Conservation (phyloP, 306 rosid species). For the Ceratonia siliqua region DNA sequence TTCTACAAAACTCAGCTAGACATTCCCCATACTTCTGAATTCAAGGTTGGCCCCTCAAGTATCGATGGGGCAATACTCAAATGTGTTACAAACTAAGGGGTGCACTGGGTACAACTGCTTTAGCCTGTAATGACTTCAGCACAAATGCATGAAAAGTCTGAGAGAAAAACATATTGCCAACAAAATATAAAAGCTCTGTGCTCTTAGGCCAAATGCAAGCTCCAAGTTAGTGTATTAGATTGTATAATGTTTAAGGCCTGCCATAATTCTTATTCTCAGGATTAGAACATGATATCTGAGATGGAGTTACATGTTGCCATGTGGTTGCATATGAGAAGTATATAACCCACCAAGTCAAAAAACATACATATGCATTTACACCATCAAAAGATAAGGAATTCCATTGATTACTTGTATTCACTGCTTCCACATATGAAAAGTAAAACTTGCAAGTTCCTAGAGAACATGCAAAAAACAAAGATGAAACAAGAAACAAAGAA, state of each 20-base stretch:
- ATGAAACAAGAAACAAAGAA: neutral
- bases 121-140: too few relatives aligned
- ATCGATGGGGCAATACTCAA: neutral
- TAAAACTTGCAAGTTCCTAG: neutral
- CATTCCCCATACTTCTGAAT: neutral
- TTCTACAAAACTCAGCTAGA: neutral
- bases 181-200: neutral
- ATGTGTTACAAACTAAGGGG: neutral
- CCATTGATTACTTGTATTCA: neutral
- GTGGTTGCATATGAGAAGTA: neutral
- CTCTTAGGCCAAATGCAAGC: neutral
- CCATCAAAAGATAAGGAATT: neutral
- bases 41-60: neutral
- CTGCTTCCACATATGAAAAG: neutral
- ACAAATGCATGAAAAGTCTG: constrained; percentile 1
- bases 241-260: neutral
- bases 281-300: neutral
- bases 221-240: neutral
- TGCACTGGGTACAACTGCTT: neutral
- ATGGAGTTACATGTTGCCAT: neutral
- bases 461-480: neutral
- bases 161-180: neutral
- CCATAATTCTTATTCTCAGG: neutral
- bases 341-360: neutral
- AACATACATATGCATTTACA: neutral